A percentile compares a stretch with the other conserved stretches of the same genome.
Evolutionary conservation across 139 green algal genomes (phyloP).

Genomic region (Trebouxia sp.): DNA sequence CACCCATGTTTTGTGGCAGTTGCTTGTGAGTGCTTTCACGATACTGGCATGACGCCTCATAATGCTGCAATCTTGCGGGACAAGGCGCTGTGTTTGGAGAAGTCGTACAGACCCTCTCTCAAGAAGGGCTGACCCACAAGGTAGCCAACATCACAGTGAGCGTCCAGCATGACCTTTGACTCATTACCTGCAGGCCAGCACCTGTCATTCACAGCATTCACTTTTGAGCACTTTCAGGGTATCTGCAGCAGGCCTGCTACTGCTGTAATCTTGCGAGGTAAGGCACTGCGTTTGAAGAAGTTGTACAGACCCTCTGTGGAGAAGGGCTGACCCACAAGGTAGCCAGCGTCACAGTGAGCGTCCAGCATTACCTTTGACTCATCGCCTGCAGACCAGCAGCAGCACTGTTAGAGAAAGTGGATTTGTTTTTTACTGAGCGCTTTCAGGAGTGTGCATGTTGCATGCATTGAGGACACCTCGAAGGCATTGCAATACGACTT

Average conservation of each 20-base stretch:
- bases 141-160: slow-evolving; percentile 89
- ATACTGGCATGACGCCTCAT: slow-evolving; percentile 80
- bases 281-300: too few species aligned
- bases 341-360: slow-evolving; percentile 87
- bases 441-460: too few species aligned
- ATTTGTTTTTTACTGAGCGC: too few species aligned
- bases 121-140: slow-evolving; percentile 90
- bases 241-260: too few species aligned
- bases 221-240: too few species aligned
- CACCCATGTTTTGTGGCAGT: too few species aligned
- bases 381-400: too few species aligned
- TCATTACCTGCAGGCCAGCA: slow-evolving; percentile 83
- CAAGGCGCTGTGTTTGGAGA: slow-evolving; percentile 59
- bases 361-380: slow-evolving; percentile 85
- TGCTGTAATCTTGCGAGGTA: too few species aligned
- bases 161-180: slow-evolving; percentile 83
- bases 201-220: not conserved
- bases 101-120: slow-evolving; percentile 77
- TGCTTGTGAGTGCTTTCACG: too few species aligned
- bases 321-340: slow-evolving; percentile 91
- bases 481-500: too few species aligned
- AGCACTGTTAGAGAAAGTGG: too few species aligned
- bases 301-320: slow-evolving; percentile 70
- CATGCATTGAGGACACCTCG: too few species aligned
- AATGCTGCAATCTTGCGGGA: slow-evolving; percentile 62